These are phyloP conservation scores for Syzygium aromaticum DNA, from an alignment of 345 rosid species.

Conservation along the genomic window DNA sequence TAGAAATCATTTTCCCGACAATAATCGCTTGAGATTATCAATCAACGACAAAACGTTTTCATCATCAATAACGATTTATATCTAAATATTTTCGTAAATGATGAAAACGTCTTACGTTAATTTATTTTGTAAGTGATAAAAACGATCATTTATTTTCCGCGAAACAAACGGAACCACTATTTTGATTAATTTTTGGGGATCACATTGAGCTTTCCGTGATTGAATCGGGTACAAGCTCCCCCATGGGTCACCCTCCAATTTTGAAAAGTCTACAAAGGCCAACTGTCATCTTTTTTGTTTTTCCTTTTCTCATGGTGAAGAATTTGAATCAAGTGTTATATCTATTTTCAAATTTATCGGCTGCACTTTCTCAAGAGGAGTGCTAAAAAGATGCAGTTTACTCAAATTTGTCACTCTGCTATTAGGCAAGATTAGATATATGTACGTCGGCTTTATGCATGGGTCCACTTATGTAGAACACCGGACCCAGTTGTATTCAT, in stretches of 20 bases:
- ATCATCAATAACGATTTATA: background rate
- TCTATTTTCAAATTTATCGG: background rate
- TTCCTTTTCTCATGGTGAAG: background rate
- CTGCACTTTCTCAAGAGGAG: background rate
- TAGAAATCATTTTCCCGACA: fast-evolving
- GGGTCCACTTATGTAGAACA: background rate
- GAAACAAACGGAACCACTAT: too few species aligned
- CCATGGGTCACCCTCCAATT: background rate
- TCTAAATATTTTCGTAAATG: background rate
- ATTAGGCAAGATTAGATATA: background rate
- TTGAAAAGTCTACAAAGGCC: background rate
- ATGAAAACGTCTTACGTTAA: too few species aligned
- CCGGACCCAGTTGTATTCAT: background rate
- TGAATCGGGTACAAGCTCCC: background rate
- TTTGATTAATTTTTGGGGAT: background rate
- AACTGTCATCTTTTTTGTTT: background rate
- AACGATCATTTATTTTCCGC: background rate
- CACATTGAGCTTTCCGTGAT: background rate
- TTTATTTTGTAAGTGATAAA: too few species aligned
- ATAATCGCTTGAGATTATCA: background rate
- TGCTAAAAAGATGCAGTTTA: background rate
- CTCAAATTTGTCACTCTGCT: background rate
- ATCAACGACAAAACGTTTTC: background rate
- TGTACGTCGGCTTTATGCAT: background rate
- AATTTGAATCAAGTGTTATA: background rate